Evolutionary conservation across 306 rosid genomes (phyloP), one percentile per base, ranked within the genome.

Genomic region (Luffa aegyptiaca): DNA sequence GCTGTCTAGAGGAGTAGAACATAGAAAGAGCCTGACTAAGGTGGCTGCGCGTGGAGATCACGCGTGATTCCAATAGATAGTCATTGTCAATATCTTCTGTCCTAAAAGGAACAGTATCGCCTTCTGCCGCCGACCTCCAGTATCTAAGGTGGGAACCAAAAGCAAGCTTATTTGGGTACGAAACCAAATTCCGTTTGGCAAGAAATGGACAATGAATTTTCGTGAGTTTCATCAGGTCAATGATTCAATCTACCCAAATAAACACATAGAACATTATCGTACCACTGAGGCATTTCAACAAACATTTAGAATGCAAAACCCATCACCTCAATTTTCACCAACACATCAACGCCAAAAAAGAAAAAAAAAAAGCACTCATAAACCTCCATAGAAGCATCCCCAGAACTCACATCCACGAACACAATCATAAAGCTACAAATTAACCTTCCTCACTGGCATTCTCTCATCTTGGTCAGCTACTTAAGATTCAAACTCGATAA

Each of bases 21-120:
- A 88, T 88, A 16, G 90, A 78, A 56, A 94, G 82, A 3, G 97
- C 96, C 84, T 83, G 81, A 52, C 82, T 76, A 75, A 94, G 79
- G 59, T 83, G 86, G 17, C 89, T 90, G 11, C 84, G 88, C 3
- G 80, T 31, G 79, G 92, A 84, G n/a, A 90, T 90, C 80, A 49
- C 48, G 7, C 65, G 81, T 35, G 89, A 79, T 21, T 83, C 51
- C n/a, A 31, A 73, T 31, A 73, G 13, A 73, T 49, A 49, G 77
- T 2, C 44, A 49, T 51, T 16, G 51, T 26, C 62, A 48, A 49
- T 26, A 74, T 74, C 31, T 31, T 48, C 56, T 51, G 78, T 51
- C 62, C 62, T 51, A 33, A 16, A 73, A 51, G 59, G 61, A 46
- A 74, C 44, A 51, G 16, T 33, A 33, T 51, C 78, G 3, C 56